Conservation (phyloP, 352 stramenopile species). For the Phytopythium boreale region DNA sequence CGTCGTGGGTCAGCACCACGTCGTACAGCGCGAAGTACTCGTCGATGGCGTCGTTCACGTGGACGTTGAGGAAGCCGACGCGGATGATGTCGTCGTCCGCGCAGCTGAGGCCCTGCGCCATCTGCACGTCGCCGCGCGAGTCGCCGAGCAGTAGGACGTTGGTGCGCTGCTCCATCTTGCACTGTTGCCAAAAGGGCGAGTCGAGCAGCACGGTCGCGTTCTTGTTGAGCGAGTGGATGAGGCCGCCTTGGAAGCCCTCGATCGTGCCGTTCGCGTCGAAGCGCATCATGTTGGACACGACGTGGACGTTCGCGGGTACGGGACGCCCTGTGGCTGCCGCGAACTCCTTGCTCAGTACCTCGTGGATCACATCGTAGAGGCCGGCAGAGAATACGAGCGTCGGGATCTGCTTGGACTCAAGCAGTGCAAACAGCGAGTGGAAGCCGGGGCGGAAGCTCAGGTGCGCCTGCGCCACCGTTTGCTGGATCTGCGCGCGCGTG, state of each 20-base stretch:
- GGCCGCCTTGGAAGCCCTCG: slow-evolving; percentile 49
- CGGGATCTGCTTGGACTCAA: slow-evolving; percentile 37
- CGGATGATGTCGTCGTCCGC: slow-evolving; percentile 43
- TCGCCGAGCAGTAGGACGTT: slow-evolving; percentile 73
- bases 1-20: slow-evolving; percentile 68
- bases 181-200: slow-evolving; percentile 56
- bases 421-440: slow-evolving; percentile 35
- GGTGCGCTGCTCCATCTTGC: slow-evolving; percentile 39
- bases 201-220: slow-evolving; percentile 62
- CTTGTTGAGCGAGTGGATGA: slow-evolving; percentile 82
- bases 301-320: slow-evolving; percentile 55
- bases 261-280: slow-evolving; percentile 44
- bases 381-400: slow-evolving; percentile 64
- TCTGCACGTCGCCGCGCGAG: slow-evolving; percentile 53
- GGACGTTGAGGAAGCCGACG: slow-evolving; percentile 67
- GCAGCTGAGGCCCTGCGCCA: slow-evolving; percentile 49
- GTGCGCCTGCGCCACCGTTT: slow-evolving; percentile 30
- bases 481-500: slow-evolving; percentile 31
- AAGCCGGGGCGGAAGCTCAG: slow-evolving; percentile 47
- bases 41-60: slow-evolving; percentile 60
- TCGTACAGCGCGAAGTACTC: slow-evolving; percentile 65
- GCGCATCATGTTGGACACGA: slow-evolving; percentile 78
- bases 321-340: slow-evolving; percentile 12
- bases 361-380: slow-evolving; percentile 56
- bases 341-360: slow-evolving; percentile 45